Percentiles rank a stretch among this genome's conserved stretches.
Conservation (phyloP, 1,284 basidiomycete genomes). For the Entoloma clypeatum region DNA sequence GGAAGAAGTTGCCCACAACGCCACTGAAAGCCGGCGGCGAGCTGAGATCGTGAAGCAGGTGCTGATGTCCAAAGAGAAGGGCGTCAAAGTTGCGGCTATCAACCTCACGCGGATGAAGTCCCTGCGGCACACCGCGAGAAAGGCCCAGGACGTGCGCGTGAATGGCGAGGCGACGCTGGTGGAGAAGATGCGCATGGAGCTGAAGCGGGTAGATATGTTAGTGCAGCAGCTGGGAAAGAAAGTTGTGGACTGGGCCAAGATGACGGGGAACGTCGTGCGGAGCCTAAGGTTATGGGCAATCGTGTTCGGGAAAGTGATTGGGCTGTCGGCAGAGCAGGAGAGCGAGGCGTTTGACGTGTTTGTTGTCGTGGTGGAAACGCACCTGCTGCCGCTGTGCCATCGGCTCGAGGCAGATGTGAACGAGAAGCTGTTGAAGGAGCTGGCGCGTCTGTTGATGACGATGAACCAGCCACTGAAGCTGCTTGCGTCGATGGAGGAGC, state of each 20-base stretch:
- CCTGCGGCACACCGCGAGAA: constrained; percentile 28
- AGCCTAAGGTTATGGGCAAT: constrained; percentile 57
- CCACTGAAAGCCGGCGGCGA: constrained; percentile 84
- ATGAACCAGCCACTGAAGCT: constrained; percentile 61
- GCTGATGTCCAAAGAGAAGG: constrained; percentile 49
- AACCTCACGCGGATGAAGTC: constrained; percentile 60
- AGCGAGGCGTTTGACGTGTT: constrained; percentile 75
- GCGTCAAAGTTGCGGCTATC: constrained; percentile 47
- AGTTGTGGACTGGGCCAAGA: constrained; percentile 56
- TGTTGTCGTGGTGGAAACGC: constrained; percentile 49
- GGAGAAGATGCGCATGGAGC: constrained; percentile 48
- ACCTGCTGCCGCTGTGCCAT: constrained; percentile 49
- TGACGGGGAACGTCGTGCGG: constrained; percentile 41
- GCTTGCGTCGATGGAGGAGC: constrained; percentile 63
- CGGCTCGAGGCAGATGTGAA: constrained; percentile 50
- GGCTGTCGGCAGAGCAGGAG: constrained; percentile 45
- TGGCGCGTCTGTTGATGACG: constrained; percentile 52
- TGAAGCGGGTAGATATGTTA: constrained; percentile 52
- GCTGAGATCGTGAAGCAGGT: constrained; percentile 82
- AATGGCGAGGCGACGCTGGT: constrained; percentile 57
- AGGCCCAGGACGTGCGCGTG: constrained; percentile 26
- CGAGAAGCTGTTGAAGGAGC: constrained; percentile 49
- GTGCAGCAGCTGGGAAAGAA: constrained; percentile 57
- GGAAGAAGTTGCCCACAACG: constrained; percentile 75
- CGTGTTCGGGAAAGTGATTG: constrained; percentile 65